Evolutionary conservation across 1,284 basidiomycete species (phyloP), one percentile per base, ranked within the genome.

Genomic region (Stereum hirsutum): DNA sequence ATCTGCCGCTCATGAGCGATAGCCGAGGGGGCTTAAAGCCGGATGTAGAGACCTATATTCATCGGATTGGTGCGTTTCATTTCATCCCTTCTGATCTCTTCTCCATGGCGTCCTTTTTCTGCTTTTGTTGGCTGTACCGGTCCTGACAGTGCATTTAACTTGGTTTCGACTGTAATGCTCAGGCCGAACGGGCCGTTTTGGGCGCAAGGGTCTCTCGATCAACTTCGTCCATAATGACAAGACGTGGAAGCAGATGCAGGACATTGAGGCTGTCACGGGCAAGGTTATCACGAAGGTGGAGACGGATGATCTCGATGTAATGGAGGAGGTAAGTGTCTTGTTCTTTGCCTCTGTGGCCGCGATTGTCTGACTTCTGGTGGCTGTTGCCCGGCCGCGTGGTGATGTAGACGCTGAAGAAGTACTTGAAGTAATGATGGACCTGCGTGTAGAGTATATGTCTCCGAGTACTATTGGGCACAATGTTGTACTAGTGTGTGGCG

Each of bases 41-140:
- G 0, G 96, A 99, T 61, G 72, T 94, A 25, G 96, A 99, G 69
- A 99, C 95, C 1, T 99, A 99, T 61, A 83, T 99, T 46, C 96
- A 99, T 66, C 83, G 96, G 51, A 99, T 99, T 49, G 95, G 94
- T 90, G 47, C 43, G 82, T 41, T 27, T 12, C 5, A n/a, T 7
- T 24, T 23, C 1, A 1, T 24, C 20, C 26, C 21, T 32, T 38
- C 8, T 11, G 39, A 36, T 30, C 15, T 36, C 25, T n/a, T n/a
- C n/a, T n/a, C n/a, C n/a, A n/a, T n/a, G n/a, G n/a, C 21, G 20
- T 43, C 50, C 30, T 14, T 25, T 30, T 14, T 26, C 39, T 21
- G 12, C 20, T 36, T n/a, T 19, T 36, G 35, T 4, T 12, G 15
- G 17, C 20, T 12, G 15, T n/a, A 12, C 21, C 12, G 12, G 6